phyloP scores from a whole-genome alignment of 805 yeast species.

The Metschnikowia gruessii region DNA sequence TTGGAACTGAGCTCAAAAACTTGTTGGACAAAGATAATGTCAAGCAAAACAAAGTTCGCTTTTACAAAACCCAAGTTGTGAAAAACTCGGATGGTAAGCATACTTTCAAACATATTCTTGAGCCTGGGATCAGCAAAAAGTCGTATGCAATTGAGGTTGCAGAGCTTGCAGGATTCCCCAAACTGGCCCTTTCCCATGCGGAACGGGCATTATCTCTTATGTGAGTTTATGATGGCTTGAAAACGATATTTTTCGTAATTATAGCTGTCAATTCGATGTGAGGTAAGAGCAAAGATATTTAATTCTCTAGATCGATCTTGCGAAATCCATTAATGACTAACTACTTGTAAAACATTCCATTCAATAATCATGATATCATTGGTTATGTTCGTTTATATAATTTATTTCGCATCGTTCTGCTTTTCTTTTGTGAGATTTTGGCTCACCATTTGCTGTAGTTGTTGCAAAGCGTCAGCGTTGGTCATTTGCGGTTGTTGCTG shows the following conservation, averaged over 20 bases:
- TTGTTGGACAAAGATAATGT: constrained; percentile 34
- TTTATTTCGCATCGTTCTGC: background rate
- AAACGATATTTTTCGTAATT: background rate
- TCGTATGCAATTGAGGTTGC: constrained; percentile 82
- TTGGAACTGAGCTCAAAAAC: constrained; percentile 42
- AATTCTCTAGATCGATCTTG: no score
- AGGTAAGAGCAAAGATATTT: no score
- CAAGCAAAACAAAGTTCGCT: constrained; percentile 27
- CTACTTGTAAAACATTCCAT: no score
- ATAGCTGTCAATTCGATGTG: background rate
- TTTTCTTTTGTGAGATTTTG: constrained; percentile 12
- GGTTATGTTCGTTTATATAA: no score
- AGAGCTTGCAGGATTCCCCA: constrained; percentile 74
- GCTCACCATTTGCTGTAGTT: constrained; percentile 20
- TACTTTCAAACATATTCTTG: constrained; percentile 54
- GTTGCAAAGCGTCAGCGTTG: constrained; percentile 14
- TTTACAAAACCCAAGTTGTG: constrained; percentile 32
- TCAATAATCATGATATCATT: no score
- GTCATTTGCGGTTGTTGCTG: background rate
- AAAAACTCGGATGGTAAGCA: constrained; percentile 24
- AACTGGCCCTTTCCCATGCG: constrained; percentile 54
- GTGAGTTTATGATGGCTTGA: background rate
- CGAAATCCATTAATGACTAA: no score
- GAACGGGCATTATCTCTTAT: constrained; percentile 24
- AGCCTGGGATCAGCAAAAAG: constrained; percentile 64